phyloP scores from a whole-genome alignment of 176 grass and related monocot genomes.

The Lolium rigidum region DNA sequence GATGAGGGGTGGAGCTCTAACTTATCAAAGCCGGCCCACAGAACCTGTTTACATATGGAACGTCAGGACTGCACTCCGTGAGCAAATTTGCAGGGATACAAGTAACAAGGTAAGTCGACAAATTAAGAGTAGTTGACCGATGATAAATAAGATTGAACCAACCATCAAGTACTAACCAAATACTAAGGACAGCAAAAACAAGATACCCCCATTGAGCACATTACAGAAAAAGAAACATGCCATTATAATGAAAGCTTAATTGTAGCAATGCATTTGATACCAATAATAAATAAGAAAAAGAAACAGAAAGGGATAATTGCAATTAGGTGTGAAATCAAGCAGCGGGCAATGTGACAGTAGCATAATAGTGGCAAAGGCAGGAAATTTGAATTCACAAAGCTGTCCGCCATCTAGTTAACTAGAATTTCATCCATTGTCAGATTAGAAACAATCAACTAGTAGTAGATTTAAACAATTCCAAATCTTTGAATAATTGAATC shows the following conservation, averaged over 20 bases:
- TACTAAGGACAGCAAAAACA: constrained; percentile 21
- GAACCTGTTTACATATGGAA: constrained; percentile 57
- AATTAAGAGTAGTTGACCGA: no score
- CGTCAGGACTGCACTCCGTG: constrained; percentile 3
- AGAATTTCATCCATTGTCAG: not conserved
- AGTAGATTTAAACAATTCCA: not conserved
- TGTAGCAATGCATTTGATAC: constrained; percentile 3
- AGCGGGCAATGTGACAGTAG: not conserved
- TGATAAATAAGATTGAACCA: not conserved
- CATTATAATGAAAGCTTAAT: constrained; percentile 7
- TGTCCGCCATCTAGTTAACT: not conserved
- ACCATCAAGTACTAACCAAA: constrained; percentile 7
- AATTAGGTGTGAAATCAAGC: not conserved
- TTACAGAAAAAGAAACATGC: constrained; percentile 15
- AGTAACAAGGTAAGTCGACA: not conserved
- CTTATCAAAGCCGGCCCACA: constrained; percentile 98
- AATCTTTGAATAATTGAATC: no score
- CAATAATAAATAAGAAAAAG: not conserved
- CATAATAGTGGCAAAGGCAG: not conserved
- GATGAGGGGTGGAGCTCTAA: constrained; percentile 74
- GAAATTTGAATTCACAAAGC: not conserved
- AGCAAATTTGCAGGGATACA: constrained; percentile 33
- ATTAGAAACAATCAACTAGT: not conserved
- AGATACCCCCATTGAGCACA: constrained; percentile 10
- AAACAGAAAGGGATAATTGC: not conserved